Percentiles rank a stretch among this genome's conserved stretches.
phyloP scores from a whole-genome alignment of 2,329 filamentous ascomycete genomes.

The Leptoxyphium fumago region DNA sequence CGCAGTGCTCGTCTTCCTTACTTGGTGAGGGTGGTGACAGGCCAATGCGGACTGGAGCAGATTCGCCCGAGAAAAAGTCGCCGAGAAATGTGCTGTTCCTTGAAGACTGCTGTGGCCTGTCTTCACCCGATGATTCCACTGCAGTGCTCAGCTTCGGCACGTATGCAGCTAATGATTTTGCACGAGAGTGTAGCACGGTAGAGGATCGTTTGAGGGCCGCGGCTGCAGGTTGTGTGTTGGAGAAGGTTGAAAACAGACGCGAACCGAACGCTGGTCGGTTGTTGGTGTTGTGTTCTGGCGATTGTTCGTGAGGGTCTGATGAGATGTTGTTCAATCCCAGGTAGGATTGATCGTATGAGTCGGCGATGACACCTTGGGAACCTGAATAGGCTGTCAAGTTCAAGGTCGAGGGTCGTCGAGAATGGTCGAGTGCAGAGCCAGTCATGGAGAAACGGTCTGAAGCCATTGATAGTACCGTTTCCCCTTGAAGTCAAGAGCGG shows the following conservation, averaged over 20 bases:
- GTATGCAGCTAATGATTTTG: constrained; percentile 17
- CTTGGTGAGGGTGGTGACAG: constrained; percentile 12
- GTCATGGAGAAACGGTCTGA: not conserved
- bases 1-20: constrained; percentile 16
- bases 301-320: not conserved
- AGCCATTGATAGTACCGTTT: not conserved
- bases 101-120: constrained; percentile 6
- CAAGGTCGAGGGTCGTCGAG: not conserved
- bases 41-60: constrained; percentile 19
- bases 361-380: not conserved
- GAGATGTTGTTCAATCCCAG: not conserved
- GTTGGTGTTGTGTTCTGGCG: not conserved
- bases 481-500: too few species aligned
- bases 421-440: not conserved
- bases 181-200: constrained; percentile 15
- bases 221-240: constrained; percentile 14
- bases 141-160: constrained; percentile 10
- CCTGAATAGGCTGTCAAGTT: not conserved
- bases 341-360: not conserved
- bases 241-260: constrained; percentile 13
- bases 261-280: constrained; percentile 12
- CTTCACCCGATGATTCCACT: not conserved
- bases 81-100: constrained; percentile 13
- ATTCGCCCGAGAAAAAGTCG: constrained; percentile 20
- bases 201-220: constrained; percentile 16